Percentiles rank a stretch among this genome's conserved stretches.
Evolutionary conservation across 805 yeast species (phyloP).

Genomic region (Monosporozyma unispora): DNA sequence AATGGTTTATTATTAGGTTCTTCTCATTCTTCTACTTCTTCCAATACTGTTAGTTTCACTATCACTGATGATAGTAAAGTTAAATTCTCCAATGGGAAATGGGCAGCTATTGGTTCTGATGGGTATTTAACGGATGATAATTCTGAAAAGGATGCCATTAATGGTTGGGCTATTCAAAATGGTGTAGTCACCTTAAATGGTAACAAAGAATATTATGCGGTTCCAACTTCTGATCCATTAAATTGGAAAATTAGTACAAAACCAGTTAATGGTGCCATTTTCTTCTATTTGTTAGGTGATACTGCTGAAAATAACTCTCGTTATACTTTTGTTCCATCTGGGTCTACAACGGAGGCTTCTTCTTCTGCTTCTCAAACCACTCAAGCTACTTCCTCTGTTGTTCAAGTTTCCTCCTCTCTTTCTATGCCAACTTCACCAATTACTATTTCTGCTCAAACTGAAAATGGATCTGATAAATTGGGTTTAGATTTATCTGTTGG

Average conservation of each 20-base stretch:
- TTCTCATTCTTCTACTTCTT: conserved; percentile 8
- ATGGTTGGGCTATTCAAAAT: conserved; percentile 33
- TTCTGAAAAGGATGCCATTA: conserved; percentile 17
- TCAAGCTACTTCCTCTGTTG: conserved; percentile 8
- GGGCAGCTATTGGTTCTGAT: too few relatives aligned
- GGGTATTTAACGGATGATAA: too few relatives aligned
- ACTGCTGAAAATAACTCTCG: conserved; percentile 23
- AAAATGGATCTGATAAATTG: conserved; percentile 1
- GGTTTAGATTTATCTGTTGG: conserved; percentile 15
- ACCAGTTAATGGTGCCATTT: neutral
- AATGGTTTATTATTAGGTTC: conserved; percentile 15
- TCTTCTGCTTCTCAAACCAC: too few relatives aligned
- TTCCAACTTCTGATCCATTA: conserved; percentile 17
- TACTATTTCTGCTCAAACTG: conserved; percentile 6
- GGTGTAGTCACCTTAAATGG: conserved; percentile 33
- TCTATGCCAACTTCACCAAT: conserved; percentile 4
- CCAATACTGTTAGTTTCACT: conserved; percentile 14
- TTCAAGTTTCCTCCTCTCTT: conserved; percentile 2
- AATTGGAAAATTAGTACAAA: too few relatives aligned
- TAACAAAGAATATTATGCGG: conserved; percentile 28
- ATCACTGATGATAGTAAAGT: conserved; percentile 30
- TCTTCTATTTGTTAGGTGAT: neutral
- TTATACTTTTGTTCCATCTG: conserved; percentile 21
- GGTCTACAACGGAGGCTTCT: conserved; percentile 18
- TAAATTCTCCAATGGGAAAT: conserved; percentile 24